phyloP scores from a whole-genome alignment of 2,329 filamentous ascomycete genomes.

The Botrytis cinerea region DNA sequence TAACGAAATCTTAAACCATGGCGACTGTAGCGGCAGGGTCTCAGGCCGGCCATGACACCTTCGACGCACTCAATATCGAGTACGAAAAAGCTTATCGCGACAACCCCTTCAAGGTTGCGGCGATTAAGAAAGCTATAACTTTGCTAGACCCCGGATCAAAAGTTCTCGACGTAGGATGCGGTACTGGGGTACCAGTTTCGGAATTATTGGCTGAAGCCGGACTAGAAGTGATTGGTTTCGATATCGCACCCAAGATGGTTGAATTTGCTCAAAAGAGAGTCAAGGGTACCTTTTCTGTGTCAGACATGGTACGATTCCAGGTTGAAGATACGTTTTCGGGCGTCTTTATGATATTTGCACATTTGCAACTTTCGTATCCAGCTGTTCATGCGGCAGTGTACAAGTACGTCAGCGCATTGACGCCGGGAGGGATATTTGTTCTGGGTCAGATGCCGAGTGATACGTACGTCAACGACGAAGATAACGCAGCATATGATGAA shows the following conservation, averaged over 20 bases:
- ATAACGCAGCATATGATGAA: conserved; percentile 38
- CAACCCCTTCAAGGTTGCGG: conserved; percentile 13
- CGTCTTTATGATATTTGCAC: conserved; percentile 41
- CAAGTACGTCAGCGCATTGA: conserved; percentile 34
- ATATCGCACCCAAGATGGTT: conserved; percentile 43
- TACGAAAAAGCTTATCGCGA: conserved; percentile 24
- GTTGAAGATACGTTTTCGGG: conserved; percentile 34
- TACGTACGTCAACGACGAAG: conserved; percentile 36
- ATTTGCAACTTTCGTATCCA: conserved; percentile 37
- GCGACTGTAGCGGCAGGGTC: conserved; percentile 26
- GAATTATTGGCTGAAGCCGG: conserved; percentile 36
- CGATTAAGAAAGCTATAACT: conserved; percentile 7
- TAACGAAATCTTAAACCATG: conserved; percentile 1
- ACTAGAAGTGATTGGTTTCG: conserved; percentile 29
- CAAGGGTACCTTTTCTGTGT: conserved; percentile 27
- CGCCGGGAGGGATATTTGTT: conserved; percentile 36
- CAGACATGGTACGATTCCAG: conserved; percentile 31
- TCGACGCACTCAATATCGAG: conserved; percentile 21
- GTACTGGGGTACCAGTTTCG: conserved; percentile 41
- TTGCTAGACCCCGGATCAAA: conserved; percentile 3
- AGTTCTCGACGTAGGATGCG: conserved; percentile 42
- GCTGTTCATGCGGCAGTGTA: conserved; percentile 36
- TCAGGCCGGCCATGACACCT: conserved; percentile 33
- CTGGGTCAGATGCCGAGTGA: conserved; percentile 39
- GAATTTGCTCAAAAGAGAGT: conserved; percentile 24